phyloP scores from a whole-genome alignment of 768 basidiomycete genomes.

The Hydnum rufescens region DNA sequence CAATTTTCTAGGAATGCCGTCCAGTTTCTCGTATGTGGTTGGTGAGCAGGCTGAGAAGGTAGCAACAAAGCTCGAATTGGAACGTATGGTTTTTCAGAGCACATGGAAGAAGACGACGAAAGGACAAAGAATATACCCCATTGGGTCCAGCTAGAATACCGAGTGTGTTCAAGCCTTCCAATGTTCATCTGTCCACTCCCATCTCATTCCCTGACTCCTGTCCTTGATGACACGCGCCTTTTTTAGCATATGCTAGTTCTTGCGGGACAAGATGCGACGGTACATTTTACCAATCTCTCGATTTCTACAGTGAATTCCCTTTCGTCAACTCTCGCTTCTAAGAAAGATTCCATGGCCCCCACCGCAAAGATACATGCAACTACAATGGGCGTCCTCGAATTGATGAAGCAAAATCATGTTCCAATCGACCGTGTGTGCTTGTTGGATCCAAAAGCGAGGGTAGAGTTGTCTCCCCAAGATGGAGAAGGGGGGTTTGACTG shows the following conservation, averaged over 20 bases:
- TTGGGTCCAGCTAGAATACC: constrained; percentile 90
- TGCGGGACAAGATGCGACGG: constrained; percentile 39
- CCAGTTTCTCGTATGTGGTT: background rate
- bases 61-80: background rate
- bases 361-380: background rate
- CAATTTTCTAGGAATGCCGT: too few species aligned
- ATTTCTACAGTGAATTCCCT: constrained; percentile 42
- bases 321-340: background rate
- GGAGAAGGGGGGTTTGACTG: constrained; percentile 55
- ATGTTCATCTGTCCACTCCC: constrained; percentile 6
- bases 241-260: constrained; percentile 67
- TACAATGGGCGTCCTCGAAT: constrained; percentile 31
- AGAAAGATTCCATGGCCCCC: background rate
- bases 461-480: constrained; percentile 53
- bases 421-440: constrained; percentile 55
- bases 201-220: too few species aligned
- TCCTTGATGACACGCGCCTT: too few species aligned
- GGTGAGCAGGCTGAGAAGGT: background rate
- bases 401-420: constrained; percentile 30
- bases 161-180: constrained; percentile 25
- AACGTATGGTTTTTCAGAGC: constrained; percentile 38
- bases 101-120: constrained; percentile 88
- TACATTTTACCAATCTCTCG: constrained; percentile 80
- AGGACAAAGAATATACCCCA: constrained; percentile 33
- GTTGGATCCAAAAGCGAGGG: constrained; percentile 76